Base-by-base conservation (phyloP, 2,329 filamentous ascomycete species). In the Clarireedia hainanense region DNA sequence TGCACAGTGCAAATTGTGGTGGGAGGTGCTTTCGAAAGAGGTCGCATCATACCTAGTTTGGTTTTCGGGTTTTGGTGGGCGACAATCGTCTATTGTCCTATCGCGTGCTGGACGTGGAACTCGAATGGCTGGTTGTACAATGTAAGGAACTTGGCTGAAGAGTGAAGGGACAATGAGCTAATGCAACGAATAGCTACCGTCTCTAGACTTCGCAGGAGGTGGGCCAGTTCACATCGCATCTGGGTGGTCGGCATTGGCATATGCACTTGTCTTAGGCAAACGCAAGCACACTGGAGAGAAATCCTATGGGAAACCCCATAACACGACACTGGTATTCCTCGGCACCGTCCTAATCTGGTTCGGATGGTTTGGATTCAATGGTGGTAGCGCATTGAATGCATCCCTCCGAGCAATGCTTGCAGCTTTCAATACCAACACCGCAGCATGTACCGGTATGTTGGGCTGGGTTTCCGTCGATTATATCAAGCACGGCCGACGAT, bases 31-130 rank as follows among this genome's bases (percentile, higher is more conserved):
- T 85, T 86, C 63, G 70, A 72, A 57, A 62, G 70, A 65, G 83
- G 82, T n/a, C 77, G 80, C 24, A 83, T 86, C 64, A 56, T 85
- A 20, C 81, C 79, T 43, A 84, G 81, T 7, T 75, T 88, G 64
- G 72, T 88, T 26, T 88, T 85, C 60, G 73, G 76, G 23, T 80
- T 85, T 65, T 77, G 73, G 64, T 85, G 82, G 82, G 80, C 81
- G 0, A 85, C 83, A 0, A 74, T 85, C 54, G 83, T 85, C 2
- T 85, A 85, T 68, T 85, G 76, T 61, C 76, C 78, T 0, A 77
- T 85, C 37, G 82, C 82, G 0, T 83, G 78, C 70, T 85, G 82
- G 81, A 83, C 81, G 4, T 86, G 83, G 83, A 86, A 86, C 63
- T 65, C 76, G n/a, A 79, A 77, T 52, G 83, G 83, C 10, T 86